Conservation (phyloP, 2,329 filamentous ascomycete species). For the Lachnellula suecica region DNA sequence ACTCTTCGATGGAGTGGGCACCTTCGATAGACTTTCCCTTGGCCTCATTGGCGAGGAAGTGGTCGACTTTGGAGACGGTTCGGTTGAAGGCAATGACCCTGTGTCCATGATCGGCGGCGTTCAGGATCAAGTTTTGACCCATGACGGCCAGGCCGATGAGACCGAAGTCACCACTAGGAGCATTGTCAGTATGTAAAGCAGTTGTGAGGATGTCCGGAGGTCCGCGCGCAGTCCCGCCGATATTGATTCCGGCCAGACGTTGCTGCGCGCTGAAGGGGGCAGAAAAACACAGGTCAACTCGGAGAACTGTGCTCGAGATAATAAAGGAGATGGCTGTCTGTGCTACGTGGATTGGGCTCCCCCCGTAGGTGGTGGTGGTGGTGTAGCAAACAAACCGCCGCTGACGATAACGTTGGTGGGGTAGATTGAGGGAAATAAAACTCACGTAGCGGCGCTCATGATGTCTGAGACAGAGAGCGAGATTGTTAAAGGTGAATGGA, state of each 20-base stretch:
- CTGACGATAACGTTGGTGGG: slow-evolving; percentile 30
- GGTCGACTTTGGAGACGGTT: slow-evolving; percentile 97
- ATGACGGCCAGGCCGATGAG: slow-evolving; percentile 92
- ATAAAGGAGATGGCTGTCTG: slow-evolving; percentile 22
- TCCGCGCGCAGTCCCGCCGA: slow-evolving; percentile 57
- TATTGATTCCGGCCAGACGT: slow-evolving; percentile 71
- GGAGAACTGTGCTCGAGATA: not conserved
- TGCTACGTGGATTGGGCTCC: not conserved
- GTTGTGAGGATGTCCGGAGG: slow-evolving; percentile 32
- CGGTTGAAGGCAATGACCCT: slow-evolving; percentile 98
- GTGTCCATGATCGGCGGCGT: slow-evolving; percentile 89
- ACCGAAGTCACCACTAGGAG: slow-evolving; percentile 69
- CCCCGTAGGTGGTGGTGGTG: slow-evolving; percentile 9
- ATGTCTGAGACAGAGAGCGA: slow-evolving; percentile 4
- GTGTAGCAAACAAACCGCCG: slow-evolving; percentile 7
- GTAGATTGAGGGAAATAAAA: slow-evolving; percentile 38
- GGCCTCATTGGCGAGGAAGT: slow-evolving; percentile 86
- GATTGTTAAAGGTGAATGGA: not conserved
- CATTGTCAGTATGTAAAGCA: slow-evolving; percentile 26
- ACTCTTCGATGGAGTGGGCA: slow-evolving; percentile 91
- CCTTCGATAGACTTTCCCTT: slow-evolving; percentile 94
- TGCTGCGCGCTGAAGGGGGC: slow-evolving; percentile 53
- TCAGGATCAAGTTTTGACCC: slow-evolving; percentile 86
- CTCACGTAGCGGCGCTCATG: slow-evolving; percentile 57
- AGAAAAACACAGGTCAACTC: slow-evolving; percentile 29